A percentile compares a stretch with the other conserved stretches of the same genome.
These are phyloP conservation scores for Eutypella sp. DNA, from an alignment of 2,329 filamentous ascomycete species.

Conservation along the genomic window DNA sequence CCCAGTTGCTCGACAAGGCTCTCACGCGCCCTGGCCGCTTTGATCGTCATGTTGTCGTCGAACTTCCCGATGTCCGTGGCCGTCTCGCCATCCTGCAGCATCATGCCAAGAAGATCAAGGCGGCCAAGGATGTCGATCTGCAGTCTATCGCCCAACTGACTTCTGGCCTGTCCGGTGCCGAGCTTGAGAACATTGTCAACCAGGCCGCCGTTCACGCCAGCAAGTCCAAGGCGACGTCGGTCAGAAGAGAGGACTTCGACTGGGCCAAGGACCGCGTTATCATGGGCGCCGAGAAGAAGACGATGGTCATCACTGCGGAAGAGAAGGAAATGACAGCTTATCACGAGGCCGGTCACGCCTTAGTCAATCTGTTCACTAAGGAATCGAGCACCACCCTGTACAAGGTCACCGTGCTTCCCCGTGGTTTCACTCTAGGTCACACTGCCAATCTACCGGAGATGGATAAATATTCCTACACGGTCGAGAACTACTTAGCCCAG, in stretches of 20 bases:
- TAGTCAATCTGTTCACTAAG: slow-evolving; percentile 77
- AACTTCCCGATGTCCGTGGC: slow-evolving; percentile 86
- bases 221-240: slow-evolving; percentile 70
- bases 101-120: slow-evolving; percentile 87
- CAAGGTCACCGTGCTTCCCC: slow-evolving; percentile 95
- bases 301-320: slow-evolving; percentile 83
- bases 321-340: slow-evolving; percentile 96
- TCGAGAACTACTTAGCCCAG: slow-evolving; percentile 72
- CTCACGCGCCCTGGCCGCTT: slow-evolving; percentile 92
- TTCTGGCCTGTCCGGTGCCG: slow-evolving; percentile 88
- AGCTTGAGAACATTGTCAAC: slow-evolving; percentile 95
- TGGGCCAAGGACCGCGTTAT: slow-evolving; percentile 98
- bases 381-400: slow-evolving; percentile 75
- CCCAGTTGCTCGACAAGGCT: slow-evolving; percentile 89
- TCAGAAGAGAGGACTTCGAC: slow-evolving; percentile 78
- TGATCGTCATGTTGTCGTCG: slow-evolving; percentile 85
- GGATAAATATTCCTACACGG: slow-evolving; percentile 87
- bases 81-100: slow-evolving; percentile 90
- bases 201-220: slow-evolving; percentile 94
- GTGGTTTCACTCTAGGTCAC: slow-evolving; percentile 79
- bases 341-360: slow-evolving; percentile 91
- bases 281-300: slow-evolving; percentile 91
- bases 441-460: slow-evolving; percentile 86
- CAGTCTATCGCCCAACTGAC: slow-evolving; percentile 81
- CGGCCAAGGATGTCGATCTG: slow-evolving; percentile 74